These are phyloP conservation scores for Parachaetomium inaequale DNA, from an alignment of 495 filamentous ascomycete species.

Conservation along the genomic window DNA sequence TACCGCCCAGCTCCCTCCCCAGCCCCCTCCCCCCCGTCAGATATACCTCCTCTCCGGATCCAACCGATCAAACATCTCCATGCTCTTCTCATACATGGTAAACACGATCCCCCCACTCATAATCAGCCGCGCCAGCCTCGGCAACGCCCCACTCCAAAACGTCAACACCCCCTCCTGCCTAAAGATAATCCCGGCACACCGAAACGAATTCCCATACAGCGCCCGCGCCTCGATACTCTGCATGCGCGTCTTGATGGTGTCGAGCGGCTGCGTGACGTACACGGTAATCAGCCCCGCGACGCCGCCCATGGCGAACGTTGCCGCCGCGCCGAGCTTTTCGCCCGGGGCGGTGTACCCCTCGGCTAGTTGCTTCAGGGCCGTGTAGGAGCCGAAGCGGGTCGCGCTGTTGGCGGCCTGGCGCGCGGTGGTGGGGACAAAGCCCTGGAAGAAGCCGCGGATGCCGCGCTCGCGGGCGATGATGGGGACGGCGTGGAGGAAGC, in stretches of 20 bases:
- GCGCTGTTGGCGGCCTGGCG: slow-evolving; percentile 94
- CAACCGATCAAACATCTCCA: slow-evolving; percentile 74
- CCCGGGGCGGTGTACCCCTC: slow-evolving; percentile 89
- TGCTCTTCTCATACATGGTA: slow-evolving; percentile 98
- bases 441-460: slow-evolving; percentile 89
- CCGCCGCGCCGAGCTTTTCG: slow-evolving; percentile 85
- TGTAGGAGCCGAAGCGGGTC: slow-evolving; percentile 85
- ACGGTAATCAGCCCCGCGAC: slow-evolving; percentile 91
- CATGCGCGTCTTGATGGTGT: slow-evolving; percentile 97
- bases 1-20: not conserved
- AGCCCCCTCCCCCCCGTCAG: slow-evolving; percentile 30
- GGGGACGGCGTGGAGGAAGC: slow-evolving; percentile 84
- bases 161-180: slow-evolving; percentile 85
- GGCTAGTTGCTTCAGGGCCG: slow-evolving; percentile 81
- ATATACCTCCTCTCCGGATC: slow-evolving; percentile 87
- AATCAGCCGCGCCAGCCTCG: slow-evolving; percentile 76
- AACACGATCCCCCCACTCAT: slow-evolving; percentile 96
- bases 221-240: slow-evolving; percentile 86
- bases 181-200: slow-evolving; percentile 78
- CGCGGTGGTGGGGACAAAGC: slow-evolving; percentile 91
- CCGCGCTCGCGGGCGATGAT: slow-evolving; percentile 87
- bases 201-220: slow-evolving; percentile 83
- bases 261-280: slow-evolving; percentile 84
- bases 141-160: slow-evolving; percentile 91
- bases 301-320: slow-evolving; percentile 88